phyloP scores from a whole-genome alignment of 352 stramenopile genomes.

The Globisporangium iwayamae region DNA sequence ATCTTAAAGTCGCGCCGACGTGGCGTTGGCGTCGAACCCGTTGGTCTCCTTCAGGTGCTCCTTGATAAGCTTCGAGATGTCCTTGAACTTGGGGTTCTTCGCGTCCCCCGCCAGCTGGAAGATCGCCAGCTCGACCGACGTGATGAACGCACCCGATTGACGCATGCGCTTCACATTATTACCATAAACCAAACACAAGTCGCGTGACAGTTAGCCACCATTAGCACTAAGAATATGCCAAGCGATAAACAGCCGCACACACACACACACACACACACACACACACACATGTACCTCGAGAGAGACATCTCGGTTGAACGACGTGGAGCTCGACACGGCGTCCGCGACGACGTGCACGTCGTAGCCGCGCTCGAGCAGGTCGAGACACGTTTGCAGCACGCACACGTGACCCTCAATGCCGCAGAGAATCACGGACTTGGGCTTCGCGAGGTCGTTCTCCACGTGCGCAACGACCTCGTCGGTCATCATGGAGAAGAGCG shows the following conservation, averaged over 20 bases:
- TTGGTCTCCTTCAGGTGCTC: conserved; percentile 77
- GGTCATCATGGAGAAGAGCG: conserved; percentile 98
- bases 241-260: background rate
- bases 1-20: conserved; percentile 12
- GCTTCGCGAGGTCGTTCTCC: conserved; percentile 29
- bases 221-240: too few relatives aligned
- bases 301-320: conserved; percentile 90
- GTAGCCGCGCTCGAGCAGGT: conserved; percentile 94
- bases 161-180: conserved; percentile 76
- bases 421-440: conserved; percentile 91
- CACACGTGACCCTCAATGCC: conserved; percentile 96
- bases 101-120: conserved; percentile 94
- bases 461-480: conserved; percentile 88
- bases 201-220: background rate
- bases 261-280: background rate
- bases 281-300: conserved; percentile 54
- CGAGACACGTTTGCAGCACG: conserved; percentile 95
- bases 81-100: conserved; percentile 92
- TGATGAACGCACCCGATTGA: conserved; percentile 92
- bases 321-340: conserved; percentile 88
- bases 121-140: conserved; percentile 92
- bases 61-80: conserved; percentile 93
- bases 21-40: conserved; percentile 38
- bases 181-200: background rate
- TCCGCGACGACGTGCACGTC: conserved; percentile 97